These are phyloP conservation scores for Colletotrichum abscissum DNA, from an alignment of 2,329 filamentous ascomycete species.

Conservation along the genomic window DNA sequence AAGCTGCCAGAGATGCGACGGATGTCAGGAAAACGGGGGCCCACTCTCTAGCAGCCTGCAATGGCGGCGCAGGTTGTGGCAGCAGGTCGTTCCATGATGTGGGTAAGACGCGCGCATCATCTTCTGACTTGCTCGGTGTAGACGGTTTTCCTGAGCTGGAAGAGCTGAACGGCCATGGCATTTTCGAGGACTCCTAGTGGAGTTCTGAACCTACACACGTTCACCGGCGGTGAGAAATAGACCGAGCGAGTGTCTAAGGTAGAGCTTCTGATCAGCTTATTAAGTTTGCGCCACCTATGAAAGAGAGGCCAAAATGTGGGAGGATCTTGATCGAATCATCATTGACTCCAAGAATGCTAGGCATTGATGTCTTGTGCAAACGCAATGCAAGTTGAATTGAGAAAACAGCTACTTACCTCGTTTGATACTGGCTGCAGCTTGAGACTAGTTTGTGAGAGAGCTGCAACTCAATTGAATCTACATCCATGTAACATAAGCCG, in stretches of 20 bases:
- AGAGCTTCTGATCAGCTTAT: slow-evolving; percentile 13
- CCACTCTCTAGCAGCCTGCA: slow-evolving; percentile 66
- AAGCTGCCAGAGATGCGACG: slow-evolving; percentile 62
- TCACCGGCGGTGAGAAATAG: background rate
- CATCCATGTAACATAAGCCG: slow-evolving; percentile 14
- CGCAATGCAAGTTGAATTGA: background rate
- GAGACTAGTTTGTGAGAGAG: background rate
- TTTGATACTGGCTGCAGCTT: slow-evolving; percentile 1
- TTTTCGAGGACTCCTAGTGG: slow-evolving; percentile 37
- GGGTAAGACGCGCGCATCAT: slow-evolving; percentile 42
- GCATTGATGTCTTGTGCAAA: background rate
- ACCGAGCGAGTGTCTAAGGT: background rate
- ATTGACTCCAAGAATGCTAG: background rate
- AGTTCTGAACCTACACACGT: slow-evolving; percentile 16
- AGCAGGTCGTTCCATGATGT: slow-evolving; percentile 35
- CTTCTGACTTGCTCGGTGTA: slow-evolving; percentile 20
- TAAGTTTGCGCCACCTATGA: background rate
- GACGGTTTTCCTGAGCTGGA: slow-evolving; percentile 14
- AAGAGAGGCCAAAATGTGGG: background rate
- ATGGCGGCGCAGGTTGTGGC: slow-evolving; percentile 43
- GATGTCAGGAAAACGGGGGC: slow-evolving; percentile 57
- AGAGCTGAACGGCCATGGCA: slow-evolving; percentile 46
- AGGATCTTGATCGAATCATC: background rate
- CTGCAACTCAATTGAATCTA: background rate
- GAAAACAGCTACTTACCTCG: slow-evolving; percentile 4